Evolutionary conservation across 768 basidiomycete species (phyloP).

Genomic region (Brasilioporus rufonigricans): DNA sequence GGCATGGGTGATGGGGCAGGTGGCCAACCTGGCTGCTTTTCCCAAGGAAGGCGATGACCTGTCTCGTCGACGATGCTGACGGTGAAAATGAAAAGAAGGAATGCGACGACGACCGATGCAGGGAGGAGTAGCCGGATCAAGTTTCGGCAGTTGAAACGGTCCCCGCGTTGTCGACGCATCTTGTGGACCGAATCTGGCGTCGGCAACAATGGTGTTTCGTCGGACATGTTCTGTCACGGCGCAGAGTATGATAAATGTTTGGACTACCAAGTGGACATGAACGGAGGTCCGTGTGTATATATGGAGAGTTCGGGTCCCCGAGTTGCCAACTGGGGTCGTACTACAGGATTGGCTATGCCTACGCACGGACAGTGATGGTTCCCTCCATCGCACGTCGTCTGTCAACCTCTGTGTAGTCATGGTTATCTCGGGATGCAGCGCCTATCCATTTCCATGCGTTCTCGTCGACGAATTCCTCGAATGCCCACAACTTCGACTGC

Average conservation of each 20-base stretch:
- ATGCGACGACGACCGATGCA: conserved; percentile 37
- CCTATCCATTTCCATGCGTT: conserved; percentile 81
- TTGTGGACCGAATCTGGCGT: background rate
- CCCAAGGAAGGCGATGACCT: background rate
- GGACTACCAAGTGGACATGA: too few species aligned
- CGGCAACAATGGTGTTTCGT: conserved; percentile 12
- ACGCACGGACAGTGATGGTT: conserved; percentile 14
- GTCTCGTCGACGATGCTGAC: conserved; percentile 27
- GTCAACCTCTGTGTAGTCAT: conserved; percentile 55
- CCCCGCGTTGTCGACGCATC: background rate
- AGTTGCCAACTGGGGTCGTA: too few species aligned
- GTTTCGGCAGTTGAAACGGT: background rate
- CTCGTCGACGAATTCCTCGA: conserved; percentile 72
- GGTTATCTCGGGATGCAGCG: conserved; percentile 30
- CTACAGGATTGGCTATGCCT: background rate
- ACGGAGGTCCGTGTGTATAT: background rate
- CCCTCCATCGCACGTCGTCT: conserved; percentile 42
- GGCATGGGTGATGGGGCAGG: background rate
- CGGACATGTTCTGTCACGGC: conserved; percentile 9
- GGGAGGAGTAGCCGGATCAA: conserved; percentile 21
- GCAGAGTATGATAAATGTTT: too few species aligned
- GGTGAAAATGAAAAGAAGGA: conserved; percentile 45
- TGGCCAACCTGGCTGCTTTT: conserved; percentile 17
- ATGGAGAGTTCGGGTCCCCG: too few species aligned
- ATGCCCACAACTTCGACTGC: conserved; percentile 70